Percentiles rank a stretch among this genome's conserved stretches.
phyloP scores from a whole-genome alignment of 176 grass and related monocot species.

The Cenchrus fungigraminus region DNA sequence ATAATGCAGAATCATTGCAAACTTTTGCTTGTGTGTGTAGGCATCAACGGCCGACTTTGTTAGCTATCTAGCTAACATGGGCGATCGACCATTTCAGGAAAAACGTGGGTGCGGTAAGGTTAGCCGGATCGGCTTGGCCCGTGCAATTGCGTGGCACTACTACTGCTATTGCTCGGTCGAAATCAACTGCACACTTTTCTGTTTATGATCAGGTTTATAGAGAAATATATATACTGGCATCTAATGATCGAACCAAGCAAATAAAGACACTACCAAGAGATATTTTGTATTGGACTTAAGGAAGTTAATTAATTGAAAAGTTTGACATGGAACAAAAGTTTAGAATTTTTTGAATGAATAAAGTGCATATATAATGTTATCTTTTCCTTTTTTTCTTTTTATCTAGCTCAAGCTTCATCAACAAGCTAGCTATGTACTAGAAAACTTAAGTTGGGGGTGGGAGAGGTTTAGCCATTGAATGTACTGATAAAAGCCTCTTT shows the following conservation, averaged over 20 bases:
- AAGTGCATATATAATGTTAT: background rate
- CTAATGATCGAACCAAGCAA: too few species aligned
- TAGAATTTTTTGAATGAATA: background rate
- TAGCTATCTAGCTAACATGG: conserved; percentile 12
- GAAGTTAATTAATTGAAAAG: too few species aligned
- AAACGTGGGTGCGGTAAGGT: background rate
- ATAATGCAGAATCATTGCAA: conserved; percentile 55
- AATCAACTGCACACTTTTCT: too few species aligned
- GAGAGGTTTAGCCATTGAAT: background rate
- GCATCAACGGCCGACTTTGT: conserved; percentile 19
- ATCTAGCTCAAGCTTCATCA: background rate
- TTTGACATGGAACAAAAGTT: background rate
- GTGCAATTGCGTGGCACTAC: background rate
- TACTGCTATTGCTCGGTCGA: too few species aligned
- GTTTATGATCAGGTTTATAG: too few species aligned
- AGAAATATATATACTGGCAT: too few species aligned
- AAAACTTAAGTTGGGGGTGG: background rate
- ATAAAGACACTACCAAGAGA: too few species aligned
- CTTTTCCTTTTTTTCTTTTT: background rate
- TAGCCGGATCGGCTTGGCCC: background rate
- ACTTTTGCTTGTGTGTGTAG: conserved; percentile 17
- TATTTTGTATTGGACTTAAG: too few species aligned
- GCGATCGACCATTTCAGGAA: conserved; percentile 4
- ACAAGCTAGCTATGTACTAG: background rate
- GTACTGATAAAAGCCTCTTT: background rate